Evolutionary conservation across 352 stramenopile genomes (phyloP).

Genomic region (Phytophthora agathidicida): DNA sequence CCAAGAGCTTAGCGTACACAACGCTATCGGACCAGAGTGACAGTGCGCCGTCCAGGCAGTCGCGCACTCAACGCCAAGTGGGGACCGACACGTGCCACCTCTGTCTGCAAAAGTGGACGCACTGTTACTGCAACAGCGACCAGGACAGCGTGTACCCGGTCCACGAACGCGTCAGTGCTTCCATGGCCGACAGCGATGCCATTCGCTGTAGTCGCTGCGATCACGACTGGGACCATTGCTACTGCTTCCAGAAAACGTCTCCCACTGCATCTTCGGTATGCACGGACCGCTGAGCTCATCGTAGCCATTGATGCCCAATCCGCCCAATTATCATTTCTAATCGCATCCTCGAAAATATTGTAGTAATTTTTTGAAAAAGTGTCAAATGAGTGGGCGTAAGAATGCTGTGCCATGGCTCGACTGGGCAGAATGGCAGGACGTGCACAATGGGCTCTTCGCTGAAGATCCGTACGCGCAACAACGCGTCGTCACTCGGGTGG

Average conservation of each 20-base stretch:
- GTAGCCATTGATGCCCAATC: background rate
- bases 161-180: slow-evolving; percentile 38
- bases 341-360: slow-evolving; percentile 25
- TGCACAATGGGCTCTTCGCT: slow-evolving; percentile 67
- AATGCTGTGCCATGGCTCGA: slow-evolving; percentile 63
- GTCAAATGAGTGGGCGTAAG: slow-evolving; percentile 56
- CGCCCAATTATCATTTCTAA: slow-evolving; percentile 17
- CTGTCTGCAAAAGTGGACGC: slow-evolving; percentile 86
- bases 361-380: slow-evolving; percentile 13
- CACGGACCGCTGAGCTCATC: slow-evolving; percentile 48
- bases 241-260: slow-evolving; percentile 77
- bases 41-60: slow-evolving; percentile 31
- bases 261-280: slow-evolving; percentile 68
- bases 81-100: slow-evolving; percentile 75
- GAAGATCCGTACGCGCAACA: slow-evolving; percentile 47
- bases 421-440: slow-evolving; percentile 80
- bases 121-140: slow-evolving; percentile 89
- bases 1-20: slow-evolving; percentile 53
- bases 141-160: slow-evolving; percentile 70
- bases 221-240: slow-evolving; percentile 75
- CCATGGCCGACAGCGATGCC: slow-evolving; percentile 61
- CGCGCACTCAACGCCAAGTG: slow-evolving; percentile 51
- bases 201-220: slow-evolving; percentile 77
- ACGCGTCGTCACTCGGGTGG: slow-evolving; percentile 61
- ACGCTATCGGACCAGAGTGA: slow-evolving; percentile 50